These are phyloP conservation scores for Ajuga reptans DNA, from an alignment of 305 asterid genomes.

Conservation along the genomic window DNA sequence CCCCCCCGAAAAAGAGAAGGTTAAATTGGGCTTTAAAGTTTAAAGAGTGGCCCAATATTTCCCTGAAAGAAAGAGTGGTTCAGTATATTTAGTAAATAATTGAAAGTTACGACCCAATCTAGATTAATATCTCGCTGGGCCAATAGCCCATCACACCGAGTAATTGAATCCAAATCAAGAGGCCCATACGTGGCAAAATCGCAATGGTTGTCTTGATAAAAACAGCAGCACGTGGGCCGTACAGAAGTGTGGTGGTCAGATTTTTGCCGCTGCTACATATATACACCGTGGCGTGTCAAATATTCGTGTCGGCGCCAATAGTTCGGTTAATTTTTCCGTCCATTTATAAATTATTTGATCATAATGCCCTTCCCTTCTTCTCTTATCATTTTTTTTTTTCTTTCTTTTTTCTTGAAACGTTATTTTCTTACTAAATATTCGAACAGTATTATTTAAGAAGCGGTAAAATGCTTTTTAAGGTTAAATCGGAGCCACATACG, in stretches of 20 bases:
- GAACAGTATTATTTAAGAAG: too few relatives aligned
- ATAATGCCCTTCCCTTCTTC: constrained; percentile 9
- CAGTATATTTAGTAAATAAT: background rate
- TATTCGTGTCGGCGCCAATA: constrained; percentile 23
- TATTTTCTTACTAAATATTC: too few relatives aligned
- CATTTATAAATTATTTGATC: background rate
- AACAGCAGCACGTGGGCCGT: constrained; percentile 22
- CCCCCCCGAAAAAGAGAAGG: too few relatives aligned
- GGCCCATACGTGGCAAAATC: background rate
- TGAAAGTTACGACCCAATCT: background rate
- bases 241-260: background rate
- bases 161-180: background rate
- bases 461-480: too few relatives aligned
- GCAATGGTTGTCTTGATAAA: background rate
- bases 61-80: too few relatives aligned
- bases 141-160: background rate
- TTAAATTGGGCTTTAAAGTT: too few relatives aligned
- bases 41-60: too few relatives aligned
- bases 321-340: background rate
- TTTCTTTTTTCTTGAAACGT: background rate
- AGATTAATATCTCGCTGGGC: background rate
- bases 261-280: background rate
- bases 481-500: too few relatives aligned
- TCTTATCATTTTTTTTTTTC: too few relatives aligned
- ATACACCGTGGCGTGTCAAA: background rate